These are phyloP conservation scores for Zoysia pacifica DNA, from an alignment of 176 grass and related monocot species.

Conservation along the genomic window DNA sequence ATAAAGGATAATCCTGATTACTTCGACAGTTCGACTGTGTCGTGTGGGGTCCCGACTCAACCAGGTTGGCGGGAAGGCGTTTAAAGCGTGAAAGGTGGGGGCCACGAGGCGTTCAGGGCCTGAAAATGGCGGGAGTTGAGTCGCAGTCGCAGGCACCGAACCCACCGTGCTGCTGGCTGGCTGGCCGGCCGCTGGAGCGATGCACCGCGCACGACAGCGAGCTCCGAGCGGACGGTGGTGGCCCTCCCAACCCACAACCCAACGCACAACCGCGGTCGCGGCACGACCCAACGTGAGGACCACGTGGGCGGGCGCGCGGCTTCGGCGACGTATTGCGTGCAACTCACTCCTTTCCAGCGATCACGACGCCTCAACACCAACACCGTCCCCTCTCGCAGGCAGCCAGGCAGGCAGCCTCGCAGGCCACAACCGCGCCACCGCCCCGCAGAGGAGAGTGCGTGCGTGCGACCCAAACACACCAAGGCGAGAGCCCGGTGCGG, in stretches of 20 bases:
- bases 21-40: no score
- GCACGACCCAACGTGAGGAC: conserved; percentile 32
- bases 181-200: no score
- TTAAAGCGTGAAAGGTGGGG: neutral
- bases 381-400: no score
- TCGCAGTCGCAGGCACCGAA: neutral
- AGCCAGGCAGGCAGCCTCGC: neutral
- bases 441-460: neutral
- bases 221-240: conserved; percentile 23
- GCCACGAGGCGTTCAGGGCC: neutral
- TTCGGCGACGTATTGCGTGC: neutral
- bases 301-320: conserved; percentile 12
- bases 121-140: conserved; percentile 1
- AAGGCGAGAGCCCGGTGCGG: neutral
- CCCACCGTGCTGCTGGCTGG: neutral
- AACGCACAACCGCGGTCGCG: conserved; percentile 4
- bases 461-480: conserved; percentile 1
- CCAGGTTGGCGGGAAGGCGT: neutral
- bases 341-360: conserved; percentile 35
- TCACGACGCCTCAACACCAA: conserved; percentile 27
- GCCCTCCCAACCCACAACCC: conserved; percentile 13
- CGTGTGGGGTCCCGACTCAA: neutral
- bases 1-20: no score
- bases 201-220: neutral
- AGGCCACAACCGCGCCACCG: conserved; percentile 12